These are phyloP conservation scores for Colletotrichum chlorophyti DNA, from an alignment of 2,329 filamentous ascomycete genomes.

Conservation along the genomic window DNA sequence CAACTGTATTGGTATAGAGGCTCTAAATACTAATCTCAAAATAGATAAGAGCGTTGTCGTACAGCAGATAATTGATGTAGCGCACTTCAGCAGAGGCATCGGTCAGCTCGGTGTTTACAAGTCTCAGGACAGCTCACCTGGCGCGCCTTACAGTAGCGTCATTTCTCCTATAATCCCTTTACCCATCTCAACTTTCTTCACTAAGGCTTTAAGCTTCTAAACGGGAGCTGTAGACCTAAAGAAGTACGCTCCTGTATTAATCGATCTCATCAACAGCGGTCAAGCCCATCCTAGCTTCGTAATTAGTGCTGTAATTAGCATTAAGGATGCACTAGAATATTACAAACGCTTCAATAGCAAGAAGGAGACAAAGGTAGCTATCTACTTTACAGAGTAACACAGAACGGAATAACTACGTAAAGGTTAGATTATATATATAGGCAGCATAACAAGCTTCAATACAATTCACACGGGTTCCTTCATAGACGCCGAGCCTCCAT, in stretches of 20 bases:
- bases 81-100: slow-evolving; percentile 30
- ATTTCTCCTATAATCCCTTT: slow-evolving; percentile 27
- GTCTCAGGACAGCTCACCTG: slow-evolving; percentile 14
- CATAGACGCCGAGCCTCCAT: background rate
- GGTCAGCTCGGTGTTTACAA: slow-evolving; percentile 33
- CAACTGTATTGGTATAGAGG: slow-evolving; percentile 31
- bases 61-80: slow-evolving; percentile 28
- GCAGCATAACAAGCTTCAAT: background rate
- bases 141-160: slow-evolving; percentile 18
- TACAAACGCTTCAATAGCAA: slow-evolving; percentile 35
- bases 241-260: slow-evolving; percentile 17
- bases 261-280: slow-evolving; percentile 32
- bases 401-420: background rate
- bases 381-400: slow-evolving; percentile 2
- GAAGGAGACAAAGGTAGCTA: slow-evolving; percentile 32
- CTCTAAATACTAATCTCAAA: slow-evolving; percentile 28
- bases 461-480: background rate
- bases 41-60: slow-evolving; percentile 27
- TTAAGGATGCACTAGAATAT: slow-evolving; percentile 35
- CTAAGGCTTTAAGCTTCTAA: slow-evolving; percentile 26
- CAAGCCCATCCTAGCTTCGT: slow-evolving; percentile 37
- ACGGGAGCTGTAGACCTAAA: slow-evolving; percentile 7
- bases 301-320: slow-evolving; percentile 34
- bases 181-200: slow-evolving; percentile 30
- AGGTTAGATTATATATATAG: background rate